Evolutionary conservation across 169 alveolate species (phyloP), one percentile per base, ranked within the genome.

Genomic region (Plasmodium cynomolgi): DNA sequence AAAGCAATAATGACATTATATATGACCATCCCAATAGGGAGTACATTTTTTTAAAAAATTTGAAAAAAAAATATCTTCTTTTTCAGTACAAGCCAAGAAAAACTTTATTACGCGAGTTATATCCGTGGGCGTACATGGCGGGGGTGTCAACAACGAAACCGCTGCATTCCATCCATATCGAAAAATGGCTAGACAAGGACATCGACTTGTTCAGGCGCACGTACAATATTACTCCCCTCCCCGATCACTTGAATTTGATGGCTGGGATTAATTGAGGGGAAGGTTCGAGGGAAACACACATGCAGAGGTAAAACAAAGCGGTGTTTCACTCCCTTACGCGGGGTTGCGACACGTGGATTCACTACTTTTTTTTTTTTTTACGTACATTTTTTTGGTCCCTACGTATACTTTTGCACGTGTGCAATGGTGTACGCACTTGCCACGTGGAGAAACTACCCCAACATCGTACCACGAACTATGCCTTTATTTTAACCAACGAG

Each of bases 71-170:
- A 17, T 81, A 81, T 82, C 26, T 91, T 81, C 92, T 81, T 81
- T 91, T 91, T 39, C 91, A 91, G 84, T 91, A 91, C 77, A 91
- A 91, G 75, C 95, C 95, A 47, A 81, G 95, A 54, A 81, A 91
- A 81, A 71, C 31, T 29, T 33, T 91, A 37, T 37, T 91, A 62
- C 31, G 62, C 9, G 79, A 91, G 56, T 47, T 91, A 47, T 91
- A 91, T 44, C 95, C 95, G 7, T 91, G 95, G 95, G 95, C 95
- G 9, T 91, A 91, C 75, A 91, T 39, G 39, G 80, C 95, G 6
- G 95, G 84, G 1, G 83, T 82, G 56, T 33, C 54, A 58, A 44
- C 95, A 71, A 81, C 54, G 20, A 91, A 91, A 62, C 95, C 95
- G 23, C 77, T 91, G 17, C 95, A 91, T 81, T 91, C 95, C n/a